Base-by-base conservation (phyloP, 1,284 basidiomycete species). In the Exobasidium rhododendri region DNA sequence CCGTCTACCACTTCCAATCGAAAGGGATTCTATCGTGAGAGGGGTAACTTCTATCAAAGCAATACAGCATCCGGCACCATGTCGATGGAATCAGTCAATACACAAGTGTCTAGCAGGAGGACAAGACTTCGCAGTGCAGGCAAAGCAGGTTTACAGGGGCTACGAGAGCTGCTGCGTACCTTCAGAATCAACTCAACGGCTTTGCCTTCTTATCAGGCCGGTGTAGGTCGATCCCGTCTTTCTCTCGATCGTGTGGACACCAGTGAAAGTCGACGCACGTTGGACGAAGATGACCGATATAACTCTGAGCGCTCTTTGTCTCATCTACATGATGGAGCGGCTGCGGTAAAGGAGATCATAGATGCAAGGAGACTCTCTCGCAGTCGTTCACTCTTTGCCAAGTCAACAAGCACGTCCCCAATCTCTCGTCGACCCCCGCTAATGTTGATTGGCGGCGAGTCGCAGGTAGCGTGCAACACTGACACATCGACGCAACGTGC, bases 61-160 rank as follows among this genome's bases (percentile, higher is more conserved):
- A 3, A 62, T 40, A 17, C 35, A 40, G 17, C 35, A 10, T 40
- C 35, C 17, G 35, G 35, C 7, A 17, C 35, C 35, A 10, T 40
- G 17, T 40, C 35, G 10, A 40, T 17, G 17, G 35, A 40, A 10
- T 40, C 35, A 40, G 31, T 63, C 53, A n/a, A 62, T 62, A 45
- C 60, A 65, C 40, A 53, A 53, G 49, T 28, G 5, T 14, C 20
- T 4, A 69, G 70, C 45, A 66, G 69, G 7, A 64, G 69, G 28
- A 63, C 67, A 24, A 65, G 66, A 5, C 55, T 73, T 35, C 66
- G 68, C 20, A 73, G 68, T 43, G 70, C 70, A 13, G 71, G 70
- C 31, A 56, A 69, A 2, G 69, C 68, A 1, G 70, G 70, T 4
- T 49, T 73, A 6, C 70, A 71, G 45, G 70, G 70, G 11, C 59